These are phyloP conservation scores for Incumbomyces delicatus DNA, from an alignment of 2,329 filamentous ascomycete genomes.

Conservation along the genomic window DNA sequence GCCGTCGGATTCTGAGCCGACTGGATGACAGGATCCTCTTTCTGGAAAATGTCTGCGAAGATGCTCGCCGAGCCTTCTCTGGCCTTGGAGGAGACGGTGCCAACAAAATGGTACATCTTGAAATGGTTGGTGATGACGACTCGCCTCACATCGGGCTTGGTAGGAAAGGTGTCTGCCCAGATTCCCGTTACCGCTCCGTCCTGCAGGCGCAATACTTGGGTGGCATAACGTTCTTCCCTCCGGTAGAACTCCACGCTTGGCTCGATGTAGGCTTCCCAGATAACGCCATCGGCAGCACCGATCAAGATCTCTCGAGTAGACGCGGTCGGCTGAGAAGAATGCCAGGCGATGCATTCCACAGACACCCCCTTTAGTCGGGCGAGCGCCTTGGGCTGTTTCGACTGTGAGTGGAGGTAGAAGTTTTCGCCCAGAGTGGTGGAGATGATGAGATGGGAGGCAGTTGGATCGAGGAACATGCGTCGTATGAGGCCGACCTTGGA, in stretches of 20 bases:
- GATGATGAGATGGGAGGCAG: conserved; percentile 85
- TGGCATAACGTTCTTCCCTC: conserved; percentile 86
- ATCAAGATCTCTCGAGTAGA: conserved; percentile 90
- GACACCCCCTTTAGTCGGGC: conserved; percentile 73
- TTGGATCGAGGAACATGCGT: conserved; percentile 94
- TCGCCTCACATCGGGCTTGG: conserved; percentile 61
- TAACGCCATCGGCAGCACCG: conserved; percentile 82
- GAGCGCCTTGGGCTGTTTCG: conserved; percentile 73
- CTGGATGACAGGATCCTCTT: conserved; percentile 67
- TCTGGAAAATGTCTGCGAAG: conserved; percentile 80
- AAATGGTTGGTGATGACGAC: conserved; percentile 72
- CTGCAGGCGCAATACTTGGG: conserved; percentile 68
- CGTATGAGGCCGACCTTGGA: conserved; percentile 86
- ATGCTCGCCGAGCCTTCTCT: conserved; percentile 75
- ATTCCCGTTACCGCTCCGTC: conserved; percentile 78
- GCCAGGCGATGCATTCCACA: conserved; percentile 90
- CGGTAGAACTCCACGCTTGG: conserved; percentile 90
- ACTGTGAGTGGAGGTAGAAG: conserved; percentile 95
- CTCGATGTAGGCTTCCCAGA: conserved; percentile 93
- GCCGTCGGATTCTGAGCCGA: conserved; percentile 55
- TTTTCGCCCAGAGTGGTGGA: conserved; percentile 89
- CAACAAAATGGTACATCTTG: conserved; percentile 69
- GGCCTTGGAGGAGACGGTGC: conserved; percentile 61
- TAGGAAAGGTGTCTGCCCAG: conserved; percentile 66
- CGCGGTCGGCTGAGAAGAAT: conserved; percentile 80